These are phyloP conservation scores for Cordyceps cicadae DNA, from an alignment of 2,329 filamentous ascomycete genomes.

Conservation along the genomic window DNA sequence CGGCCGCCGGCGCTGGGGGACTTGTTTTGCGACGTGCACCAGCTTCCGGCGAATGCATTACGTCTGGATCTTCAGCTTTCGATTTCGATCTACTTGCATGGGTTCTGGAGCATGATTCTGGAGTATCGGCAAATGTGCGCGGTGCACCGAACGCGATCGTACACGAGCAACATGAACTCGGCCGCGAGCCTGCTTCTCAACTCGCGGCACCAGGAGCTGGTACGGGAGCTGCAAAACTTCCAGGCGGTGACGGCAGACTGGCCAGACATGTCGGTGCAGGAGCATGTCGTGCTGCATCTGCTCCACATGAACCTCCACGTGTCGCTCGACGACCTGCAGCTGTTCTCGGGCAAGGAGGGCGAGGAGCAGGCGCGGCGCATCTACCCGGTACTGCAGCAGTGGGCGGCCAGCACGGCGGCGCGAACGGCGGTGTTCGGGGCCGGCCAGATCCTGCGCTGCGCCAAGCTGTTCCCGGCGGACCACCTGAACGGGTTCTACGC, in stretches of 20 bases:
- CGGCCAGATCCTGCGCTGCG: slow-evolving; percentile 56
- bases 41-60: slow-evolving; percentile 39
- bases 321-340: slow-evolving; percentile 56
- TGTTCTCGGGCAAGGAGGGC: slow-evolving; percentile 60
- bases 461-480: slow-evolving; percentile 43
- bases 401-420: slow-evolving; percentile 47
- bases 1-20: slow-evolving; percentile 46
- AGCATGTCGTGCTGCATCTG: slow-evolving; percentile 42
- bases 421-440: slow-evolving; percentile 59
- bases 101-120: slow-evolving; percentile 56
- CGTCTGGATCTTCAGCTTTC: slow-evolving; percentile 49
- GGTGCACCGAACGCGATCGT: slow-evolving; percentile 38
- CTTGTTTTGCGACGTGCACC: slow-evolving; percentile 46
- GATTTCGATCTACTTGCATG: slow-evolving; percentile 54
- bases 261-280: slow-evolving; percentile 36
- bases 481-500: slow-evolving; percentile 58
- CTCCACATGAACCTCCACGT: slow-evolving; percentile 57
- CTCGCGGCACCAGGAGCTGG: slow-evolving; percentile 55
- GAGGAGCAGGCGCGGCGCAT: slow-evolving; percentile 55
- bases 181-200: slow-evolving; percentile 39
- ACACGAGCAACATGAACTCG: slow-evolving; percentile 31
- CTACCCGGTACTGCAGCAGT: slow-evolving; percentile 50
- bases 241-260: slow-evolving; percentile 34
- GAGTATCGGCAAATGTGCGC: slow-evolving; percentile 56
- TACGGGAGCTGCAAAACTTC: slow-evolving; percentile 45